Base-by-base conservation (phyloP, 2,329 filamentous ascomycete species). In the Stagonosporopsis rhizophila region DNA sequence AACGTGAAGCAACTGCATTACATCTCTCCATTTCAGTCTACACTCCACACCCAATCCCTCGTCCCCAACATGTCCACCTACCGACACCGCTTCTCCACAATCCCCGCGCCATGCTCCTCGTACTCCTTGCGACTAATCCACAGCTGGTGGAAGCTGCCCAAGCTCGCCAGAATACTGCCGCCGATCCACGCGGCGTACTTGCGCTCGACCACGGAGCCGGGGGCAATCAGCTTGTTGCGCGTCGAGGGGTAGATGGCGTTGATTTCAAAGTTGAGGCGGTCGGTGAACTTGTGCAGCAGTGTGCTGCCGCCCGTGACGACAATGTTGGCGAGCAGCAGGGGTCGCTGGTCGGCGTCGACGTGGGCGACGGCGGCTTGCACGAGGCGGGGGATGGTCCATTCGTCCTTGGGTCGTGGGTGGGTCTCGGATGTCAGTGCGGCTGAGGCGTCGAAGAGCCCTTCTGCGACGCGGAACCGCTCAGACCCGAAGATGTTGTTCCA, bases 101-200 rank as follows among this genome's bases (percentile, higher is more conserved):
- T 93, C 62, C 87, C 87, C 6, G 88, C 82, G 1, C 95, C 95
- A 75, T 96, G 93, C 82, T 99, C 96, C 62, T 97, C 92, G 70
- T 97, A 98, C 81, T 99, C 95, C 82, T 96, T 96, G 77, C 88
- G 91, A 22, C 89, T 94, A 68, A 99, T 96, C 95, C 95, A 99
- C 90, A 99, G 94, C 81, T 99, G 95, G 80, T 99, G 95, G 79
- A 99, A 99, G 14, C 93, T 96, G 9, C 96, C 96, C 79, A 99
- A 78, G 77, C 93, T 97, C 6, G 91, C 93, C 65, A 99, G 81
- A 67, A 99, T 97, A 78, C 92, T 97, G 41, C 95, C 95, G 42
- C 96, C 95, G 65, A 99, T 92, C 94, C 95, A 99, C 45, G 91
- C 88, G 20, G 91, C 93, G 76, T 96, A 98, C 64, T 92, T 89